Evolutionary conservation across 75 land plant species (phyloP), one percentile per base, ranked within the genome.

Genomic region (Picea glauca): DNA sequence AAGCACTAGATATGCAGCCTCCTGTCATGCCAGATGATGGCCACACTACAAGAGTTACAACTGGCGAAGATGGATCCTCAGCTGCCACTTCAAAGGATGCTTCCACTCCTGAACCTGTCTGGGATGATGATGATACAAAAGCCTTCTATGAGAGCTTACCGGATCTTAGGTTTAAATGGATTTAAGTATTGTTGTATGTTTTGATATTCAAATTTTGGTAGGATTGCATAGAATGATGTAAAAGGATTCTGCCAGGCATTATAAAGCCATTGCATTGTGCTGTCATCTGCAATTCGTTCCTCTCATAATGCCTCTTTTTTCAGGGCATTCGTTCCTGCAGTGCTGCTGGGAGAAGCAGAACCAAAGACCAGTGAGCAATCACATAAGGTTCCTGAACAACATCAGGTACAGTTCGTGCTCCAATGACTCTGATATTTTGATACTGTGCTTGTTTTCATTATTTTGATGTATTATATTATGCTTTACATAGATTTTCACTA

Each of bases 301-400:
- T 6, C 56, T 74, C 54, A 57, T n/a, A 60, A 14, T 58, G 50
- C 38, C 20, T 26, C 14, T 74, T 18, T 76, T 58, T 76, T 14
- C 85, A 96, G 99, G 79, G 98, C 99, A 62, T 97, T 97, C 90
- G 99, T 97, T 72, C 99, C 99, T 58, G 99, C 99, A 61, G 99
- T 97, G 26, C 78, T 97, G 65, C 80, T 97, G 67, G 99, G 99
- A 80, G 99, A 96, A 85, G 83, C 95, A 75, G 99, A 96, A 78
- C 83, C 94, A 26, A 96, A 94, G 87, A 58, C 61, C 54, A 91
- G 79, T 79, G 99, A 94, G 57, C 95, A 85, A 81, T 74, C 90
- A 15, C 56, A 83, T 20, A 93, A 93, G 86, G 56, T 85, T 58
- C 81, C 82, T 43, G 99, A 94, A 23, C 88, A 83, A 76, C 84